Evolutionary conservation across 805 yeast genomes (phyloP), one percentile per base, ranked within the genome.

Genomic region (Saturnispora hagleri): DNA sequence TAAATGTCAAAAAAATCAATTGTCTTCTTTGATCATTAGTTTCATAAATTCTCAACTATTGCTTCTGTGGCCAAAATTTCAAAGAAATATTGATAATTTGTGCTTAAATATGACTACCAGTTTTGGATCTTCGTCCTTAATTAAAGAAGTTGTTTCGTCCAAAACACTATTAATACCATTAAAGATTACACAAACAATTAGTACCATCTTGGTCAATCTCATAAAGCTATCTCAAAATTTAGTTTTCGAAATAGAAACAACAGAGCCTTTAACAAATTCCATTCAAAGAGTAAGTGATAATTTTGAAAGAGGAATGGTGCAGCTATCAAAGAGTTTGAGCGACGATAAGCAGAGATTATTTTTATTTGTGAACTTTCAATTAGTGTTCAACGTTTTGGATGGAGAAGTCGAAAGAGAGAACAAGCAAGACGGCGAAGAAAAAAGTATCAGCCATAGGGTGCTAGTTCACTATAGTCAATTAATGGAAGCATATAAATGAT

Each of bases 31-130:
- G 64, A 43, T 56, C 2, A 88, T 83, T 55, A 86, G 80, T 53
- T 86, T 84, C 63, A 73, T 84, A 56, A 81, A 85, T 58, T 71
- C 79, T 15, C 80, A 85, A 55, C 66, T 82, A 55, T 77, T 88
- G 48, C 65, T 76, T 3, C 69, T 91, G 44, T 93, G 98, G 98
- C 96, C 97, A 0, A 80, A 77, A 53, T 86, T 90, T 61, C 90
- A 89, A 60, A 74, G 73, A 45, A 71, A 88, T 34, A 76, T 90
- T 42, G 97, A 89, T 63, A 69, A 78, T 34, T 87, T 91, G 59
- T 84, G 96, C 59, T 85, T 81, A 20, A 78, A 82, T 47, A 69
- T 89, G 64, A 82, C 84, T 55, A 77, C 73, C 49, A 76, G 64
- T 1, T 58, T 62, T 33, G 76, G 80, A 1, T 77, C 80, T 1